These are phyloP conservation scores for Penstemon newberryi DNA, from an alignment of 257 asterid genomes.

Conservation along the genomic window DNA sequence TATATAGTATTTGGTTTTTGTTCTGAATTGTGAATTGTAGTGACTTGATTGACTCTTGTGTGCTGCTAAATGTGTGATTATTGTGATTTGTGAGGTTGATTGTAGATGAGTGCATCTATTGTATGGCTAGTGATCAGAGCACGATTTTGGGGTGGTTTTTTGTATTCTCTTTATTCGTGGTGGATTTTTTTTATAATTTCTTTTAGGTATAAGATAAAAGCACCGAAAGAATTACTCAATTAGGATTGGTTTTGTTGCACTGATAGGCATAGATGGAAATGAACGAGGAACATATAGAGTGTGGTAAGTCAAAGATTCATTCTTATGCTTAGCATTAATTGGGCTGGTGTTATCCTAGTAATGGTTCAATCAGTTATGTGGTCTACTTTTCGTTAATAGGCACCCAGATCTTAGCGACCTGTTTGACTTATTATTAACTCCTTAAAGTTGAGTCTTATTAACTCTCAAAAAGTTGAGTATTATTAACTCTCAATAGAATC, in stretches of 20 bases:
- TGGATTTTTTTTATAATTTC: background rate
- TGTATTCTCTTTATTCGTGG: background rate
- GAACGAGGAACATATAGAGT: background rate
- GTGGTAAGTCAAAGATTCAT: background rate
- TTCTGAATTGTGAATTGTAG: too few relatives aligned
- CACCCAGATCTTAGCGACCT: background rate
- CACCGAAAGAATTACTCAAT: background rate
- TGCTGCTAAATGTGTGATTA: background rate
- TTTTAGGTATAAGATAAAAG: background rate
- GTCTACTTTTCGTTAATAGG: background rate
- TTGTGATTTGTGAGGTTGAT: background rate
- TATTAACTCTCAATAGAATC: background rate
- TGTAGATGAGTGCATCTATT: background rate
- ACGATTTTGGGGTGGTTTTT: background rate
- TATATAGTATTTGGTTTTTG: too few relatives aligned
- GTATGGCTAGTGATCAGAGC: background rate
- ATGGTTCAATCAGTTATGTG: background rate
- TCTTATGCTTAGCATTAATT: slow-evolving; percentile 10
- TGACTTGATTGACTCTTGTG: slow-evolving; percentile 20
- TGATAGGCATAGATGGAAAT: background rate
- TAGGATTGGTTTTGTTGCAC: background rate
- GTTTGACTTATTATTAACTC: background rate
- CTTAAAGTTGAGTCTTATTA: background rate
- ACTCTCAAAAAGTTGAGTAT: too few relatives aligned
- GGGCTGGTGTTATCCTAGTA: background rate